These are phyloP conservation scores for Hordeum marinum DNA, from an alignment of 176 grass and related monocot species.

Conservation along the genomic window DNA sequence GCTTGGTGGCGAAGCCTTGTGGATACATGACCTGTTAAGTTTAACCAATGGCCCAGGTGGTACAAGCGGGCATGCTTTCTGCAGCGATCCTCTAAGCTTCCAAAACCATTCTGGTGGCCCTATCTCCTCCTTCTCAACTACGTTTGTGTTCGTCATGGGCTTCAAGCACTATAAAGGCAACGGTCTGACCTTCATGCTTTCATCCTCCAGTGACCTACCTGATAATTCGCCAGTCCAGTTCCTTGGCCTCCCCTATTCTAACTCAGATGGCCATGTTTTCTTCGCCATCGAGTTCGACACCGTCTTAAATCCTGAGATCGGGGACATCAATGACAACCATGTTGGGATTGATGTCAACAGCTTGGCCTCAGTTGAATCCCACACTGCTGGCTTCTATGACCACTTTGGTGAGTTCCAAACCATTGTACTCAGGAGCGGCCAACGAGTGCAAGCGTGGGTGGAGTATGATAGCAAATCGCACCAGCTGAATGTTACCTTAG, in stretches of 20 bases:
- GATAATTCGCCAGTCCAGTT: neutral
- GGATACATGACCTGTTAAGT: neutral
- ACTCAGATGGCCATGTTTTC: neutral
- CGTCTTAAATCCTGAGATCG: neutral
- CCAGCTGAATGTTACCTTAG: neutral
- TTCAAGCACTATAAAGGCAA: neutral
- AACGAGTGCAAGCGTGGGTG: neutral
- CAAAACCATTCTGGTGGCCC: neutral
- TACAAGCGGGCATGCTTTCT: neutral
- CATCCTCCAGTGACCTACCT: neutral
- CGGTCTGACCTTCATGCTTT: neutral
- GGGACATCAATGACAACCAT: neutral
- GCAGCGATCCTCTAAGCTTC: neutral
- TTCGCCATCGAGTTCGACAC: neutral
- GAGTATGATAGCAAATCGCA: neutral
- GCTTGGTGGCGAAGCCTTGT: neutral
- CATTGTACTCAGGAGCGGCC: accelerated
- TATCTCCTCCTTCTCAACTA: neutral
- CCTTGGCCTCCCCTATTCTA: neutral
- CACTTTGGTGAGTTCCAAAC: accelerated
- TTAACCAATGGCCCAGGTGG: neutral
- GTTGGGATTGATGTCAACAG: neutral
- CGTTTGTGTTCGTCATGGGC: neutral
- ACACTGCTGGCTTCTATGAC: neutral
- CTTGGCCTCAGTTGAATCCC: neutral